A percentile compares a stretch with the other conserved stretches of the same genome.
Evolutionary conservation across 1,284 basidiomycete genomes (phyloP).

Genomic region (Veloboletus limbatus): DNA sequence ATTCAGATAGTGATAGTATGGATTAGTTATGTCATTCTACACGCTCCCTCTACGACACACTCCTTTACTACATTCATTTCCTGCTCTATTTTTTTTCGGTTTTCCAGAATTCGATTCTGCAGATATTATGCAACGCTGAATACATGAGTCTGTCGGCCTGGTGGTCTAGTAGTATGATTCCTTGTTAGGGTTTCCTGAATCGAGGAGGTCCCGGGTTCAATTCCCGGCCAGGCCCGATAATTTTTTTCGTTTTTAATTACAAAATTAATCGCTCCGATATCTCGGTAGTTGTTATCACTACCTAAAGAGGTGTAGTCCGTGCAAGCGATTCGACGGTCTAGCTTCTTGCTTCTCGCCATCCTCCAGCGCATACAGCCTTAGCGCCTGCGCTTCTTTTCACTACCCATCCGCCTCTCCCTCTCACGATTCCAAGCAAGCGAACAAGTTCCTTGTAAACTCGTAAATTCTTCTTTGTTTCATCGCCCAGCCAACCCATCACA

Average conservation of each 20-base stretch:
- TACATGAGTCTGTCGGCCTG: slow-evolving; percentile 34
- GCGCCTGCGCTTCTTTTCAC: too few relatives aligned
- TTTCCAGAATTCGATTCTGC: background rate
- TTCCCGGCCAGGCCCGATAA: slow-evolving; percentile 11
- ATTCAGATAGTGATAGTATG: slow-evolving; percentile 37
- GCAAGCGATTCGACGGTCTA: too few relatives aligned
- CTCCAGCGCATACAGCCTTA: too few relatives aligned
- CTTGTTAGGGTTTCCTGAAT: slow-evolving; percentile 43
- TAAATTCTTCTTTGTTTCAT: too few relatives aligned
- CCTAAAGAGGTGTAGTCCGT: too few relatives aligned
- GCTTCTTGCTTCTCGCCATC: too few relatives aligned
- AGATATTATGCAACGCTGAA: accelerated
- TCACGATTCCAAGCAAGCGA: too few relatives aligned
- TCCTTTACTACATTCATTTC: slow-evolving; percentile 10
- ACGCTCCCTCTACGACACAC: slow-evolving; percentile 13
- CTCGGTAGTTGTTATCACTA: too few relatives aligned
- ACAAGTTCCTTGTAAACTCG: too few relatives aligned
- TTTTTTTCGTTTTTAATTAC: slow-evolving; percentile 30
- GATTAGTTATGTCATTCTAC: slow-evolving; percentile 5
- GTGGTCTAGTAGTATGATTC: slow-evolving; percentile 60
- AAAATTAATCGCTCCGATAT: too few relatives aligned
- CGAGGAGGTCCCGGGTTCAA: background rate
- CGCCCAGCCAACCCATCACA: too few relatives aligned
- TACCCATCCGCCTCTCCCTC: too few relatives aligned
- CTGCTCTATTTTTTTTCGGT: background rate